Conservation (phyloP, 2,329 filamentous ascomycete species). For the Penicillium sp. region DNA sequence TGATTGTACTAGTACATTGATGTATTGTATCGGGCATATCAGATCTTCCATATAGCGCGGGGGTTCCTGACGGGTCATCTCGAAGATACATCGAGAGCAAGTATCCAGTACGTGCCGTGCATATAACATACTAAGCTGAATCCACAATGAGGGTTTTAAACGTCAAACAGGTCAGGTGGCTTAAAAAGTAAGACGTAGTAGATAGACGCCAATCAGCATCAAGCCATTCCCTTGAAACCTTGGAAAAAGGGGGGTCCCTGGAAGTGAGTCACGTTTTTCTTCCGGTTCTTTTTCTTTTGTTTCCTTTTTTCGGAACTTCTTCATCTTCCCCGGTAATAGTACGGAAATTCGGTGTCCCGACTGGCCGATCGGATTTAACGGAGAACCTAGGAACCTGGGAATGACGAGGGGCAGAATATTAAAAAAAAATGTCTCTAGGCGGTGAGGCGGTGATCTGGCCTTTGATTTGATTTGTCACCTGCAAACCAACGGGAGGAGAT, state of each 20-base stretch:
- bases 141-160: background rate
- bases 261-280: conserved; percentile 21
- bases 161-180: conserved; percentile 8
- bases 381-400: background rate
- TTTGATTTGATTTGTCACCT: background rate
- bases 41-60: background rate
- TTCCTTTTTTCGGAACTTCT: conserved; percentile 23
- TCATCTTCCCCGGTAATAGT: conserved; percentile 7
- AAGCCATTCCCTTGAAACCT: background rate
- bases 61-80: background rate
- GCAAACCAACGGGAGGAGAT: background rate
- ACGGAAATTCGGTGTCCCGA: conserved; percentile 15
- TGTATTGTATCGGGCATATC: background rate
- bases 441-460: background rate
- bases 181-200: background rate
- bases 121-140: background rate
- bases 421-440: background rate
- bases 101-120: background rate
- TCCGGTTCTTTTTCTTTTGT: conserved; percentile 30
- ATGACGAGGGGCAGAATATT: background rate
- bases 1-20: background rate
- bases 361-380: conserved; percentile 6
- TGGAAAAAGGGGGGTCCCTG: conserved; percentile 4
- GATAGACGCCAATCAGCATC: conserved; percentile 14
- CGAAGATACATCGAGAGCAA: background rate